A percentile compares a stretch with the other conserved stretches of the same genome.
These are phyloP conservation scores for Orbilia brochopaga DNA, from an alignment of 2,329 filamentous ascomycete genomes.

Conservation along the genomic window DNA sequence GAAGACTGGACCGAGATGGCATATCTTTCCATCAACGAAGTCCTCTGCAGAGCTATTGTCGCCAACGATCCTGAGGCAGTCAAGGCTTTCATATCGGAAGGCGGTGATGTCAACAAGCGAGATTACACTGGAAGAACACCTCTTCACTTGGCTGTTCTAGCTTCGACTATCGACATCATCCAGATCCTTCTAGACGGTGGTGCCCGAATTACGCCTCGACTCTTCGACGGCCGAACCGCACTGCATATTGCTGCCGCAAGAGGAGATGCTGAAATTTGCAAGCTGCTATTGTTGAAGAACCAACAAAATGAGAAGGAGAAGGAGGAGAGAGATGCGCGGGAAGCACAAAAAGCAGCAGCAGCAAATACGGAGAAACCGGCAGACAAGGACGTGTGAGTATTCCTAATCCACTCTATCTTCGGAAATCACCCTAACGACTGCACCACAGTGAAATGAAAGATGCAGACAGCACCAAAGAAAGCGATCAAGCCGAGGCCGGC, in stretches of 20 bases:
- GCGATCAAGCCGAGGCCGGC: constrained; percentile 59
- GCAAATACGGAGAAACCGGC: constrained; percentile 51
- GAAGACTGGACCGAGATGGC: constrained; percentile 68
- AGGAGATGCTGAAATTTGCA: constrained; percentile 72
- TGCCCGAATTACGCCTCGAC: constrained; percentile 72
- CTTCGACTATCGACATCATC: constrained; percentile 70
- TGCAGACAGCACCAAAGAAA: background rate
- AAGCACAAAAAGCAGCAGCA: constrained; percentile 47
- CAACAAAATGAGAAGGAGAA: constrained; percentile 73
- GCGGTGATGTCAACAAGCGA: constrained; percentile 72
- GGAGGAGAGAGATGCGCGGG: constrained; percentile 57
- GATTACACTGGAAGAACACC: constrained; percentile 79
- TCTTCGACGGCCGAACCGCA: constrained; percentile 80
- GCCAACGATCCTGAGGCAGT: constrained; percentile 74
- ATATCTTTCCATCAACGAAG: constrained; percentile 78
- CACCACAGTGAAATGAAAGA: constrained; percentile 57
- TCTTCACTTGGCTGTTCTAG: constrained; percentile 76
- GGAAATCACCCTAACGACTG: constrained; percentile 53
- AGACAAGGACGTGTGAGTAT: constrained; percentile 6
- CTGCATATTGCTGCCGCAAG: constrained; percentile 77
- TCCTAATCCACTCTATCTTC: background rate
- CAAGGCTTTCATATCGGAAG: constrained; percentile 71
- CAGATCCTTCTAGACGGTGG: constrained; percentile 73
- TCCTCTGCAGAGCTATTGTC: constrained; percentile 80
- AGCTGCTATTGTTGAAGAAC: constrained; percentile 74